phyloP scores from a whole-genome alignment of 2,329 filamentous ascomycete species.

The Aspergillus sp. region DNA sequence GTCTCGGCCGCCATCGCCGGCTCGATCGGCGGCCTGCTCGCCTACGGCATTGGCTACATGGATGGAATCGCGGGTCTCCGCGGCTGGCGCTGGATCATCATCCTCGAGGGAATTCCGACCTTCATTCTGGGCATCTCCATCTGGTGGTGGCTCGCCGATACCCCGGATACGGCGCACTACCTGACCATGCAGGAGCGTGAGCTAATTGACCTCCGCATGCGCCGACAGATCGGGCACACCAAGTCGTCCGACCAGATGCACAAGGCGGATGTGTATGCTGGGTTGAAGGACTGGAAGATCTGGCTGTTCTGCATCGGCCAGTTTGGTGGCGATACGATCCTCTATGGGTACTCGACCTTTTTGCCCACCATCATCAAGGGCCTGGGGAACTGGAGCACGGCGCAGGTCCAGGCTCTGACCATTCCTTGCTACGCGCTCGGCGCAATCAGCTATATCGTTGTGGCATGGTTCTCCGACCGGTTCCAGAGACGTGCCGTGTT shows the following conservation, averaged over 20 bases:
- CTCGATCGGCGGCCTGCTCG: slow-evolving; percentile 12
- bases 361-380: slow-evolving; percentile 17
- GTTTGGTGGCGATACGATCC: slow-evolving; percentile 15
- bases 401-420: slow-evolving; percentile 14
- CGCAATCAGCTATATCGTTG: slow-evolving; percentile 14
- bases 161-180: slow-evolving; percentile 12
- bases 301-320: slow-evolving; percentile 17
- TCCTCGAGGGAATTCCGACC: slow-evolving; percentile 18
- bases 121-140: slow-evolving; percentile 13
- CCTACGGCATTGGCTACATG: slow-evolving; percentile 19
- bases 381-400: slow-evolving; percentile 10
- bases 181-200: slow-evolving; percentile 13
- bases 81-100: slow-evolving; percentile 21
- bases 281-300: slow-evolving; percentile 15
- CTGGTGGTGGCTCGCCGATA: slow-evolving; percentile 17
- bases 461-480: slow-evolving; percentile 15
- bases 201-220: slow-evolving; percentile 16
- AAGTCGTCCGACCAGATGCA: slow-evolving; percentile 19
- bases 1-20: slow-evolving; percentile 18
- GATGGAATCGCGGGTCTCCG: slow-evolving; percentile 14
- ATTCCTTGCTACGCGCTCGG: slow-evolving; percentile 17
- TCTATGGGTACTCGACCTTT: slow-evolving; percentile 16
- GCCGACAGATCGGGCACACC: slow-evolving; percentile 18
- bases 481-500: slow-evolving; percentile 11
- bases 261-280: slow-evolving; percentile 15